Evolutionary conservation across 768 basidiomycete species (phyloP), one percentile per base, ranked within the genome.

Genomic region (Amanita molliuscula): DNA sequence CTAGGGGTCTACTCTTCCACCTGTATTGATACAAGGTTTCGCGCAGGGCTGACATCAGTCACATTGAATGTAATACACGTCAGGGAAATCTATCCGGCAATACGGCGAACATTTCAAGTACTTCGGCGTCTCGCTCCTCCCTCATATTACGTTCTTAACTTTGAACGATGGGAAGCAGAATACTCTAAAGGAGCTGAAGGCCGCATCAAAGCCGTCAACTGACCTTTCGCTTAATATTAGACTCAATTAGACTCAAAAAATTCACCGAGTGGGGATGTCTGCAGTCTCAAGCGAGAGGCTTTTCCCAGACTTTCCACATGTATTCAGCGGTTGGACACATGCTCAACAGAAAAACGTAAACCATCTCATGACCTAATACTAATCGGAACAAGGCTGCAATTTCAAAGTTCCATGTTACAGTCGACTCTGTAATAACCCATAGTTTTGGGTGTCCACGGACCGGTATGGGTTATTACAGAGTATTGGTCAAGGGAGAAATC

Each of bases 221-320:
- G 42, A 44, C 26, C 42, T 18, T n/a, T 44, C 26, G 26, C 42
- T 44, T 44, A 44, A 44, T 44, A 42, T 42, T 42, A 28, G 41
- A 42, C 25, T 28, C 41, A 42, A 42, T 42, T 42, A 42, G 23
- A 28, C 41, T 23, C 41, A 25, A 15, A 23, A 40, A 40, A 23
- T 42, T 42, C 41, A 26, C 41, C 41, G 41, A 42, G 23, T 44
- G 42, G 42, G 42, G 42, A 44, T 44, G 42, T 44, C 28, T 26
- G 42, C n/a, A 3, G 6, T 28, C 25, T 44, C n/a, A 44, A 44
- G 26, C 25, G 16, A 26, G 25, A 28, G 4, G 21, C 6, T 16
- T 26, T 42, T 44, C 42, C 42, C 42, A 28, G 28, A 28, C n/a
- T 44, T 26, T 44, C 42, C 42, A n/a, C 26, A 26, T 42, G 41